Conservation (phyloP, 2,329 filamentous ascomycete genomes). For the Penicillium hesseltinei region DNA sequence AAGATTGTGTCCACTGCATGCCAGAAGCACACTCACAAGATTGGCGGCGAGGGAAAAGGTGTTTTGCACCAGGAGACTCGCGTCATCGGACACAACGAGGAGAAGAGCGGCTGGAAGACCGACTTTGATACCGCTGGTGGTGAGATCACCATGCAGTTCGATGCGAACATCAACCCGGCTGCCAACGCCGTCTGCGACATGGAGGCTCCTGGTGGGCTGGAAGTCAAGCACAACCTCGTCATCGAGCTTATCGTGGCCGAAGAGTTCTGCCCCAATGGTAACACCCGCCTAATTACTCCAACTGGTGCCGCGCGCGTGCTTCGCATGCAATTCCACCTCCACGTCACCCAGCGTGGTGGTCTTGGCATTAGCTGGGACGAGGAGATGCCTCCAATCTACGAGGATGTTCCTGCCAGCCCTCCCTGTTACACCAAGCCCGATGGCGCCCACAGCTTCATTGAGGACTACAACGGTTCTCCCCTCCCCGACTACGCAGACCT, state of each 20-base stretch:
- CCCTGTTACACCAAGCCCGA: slow-evolving; percentile 61
- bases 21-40: slow-evolving; percentile 66
- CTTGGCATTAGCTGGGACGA: slow-evolving; percentile 96
- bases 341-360: slow-evolving; percentile 78
- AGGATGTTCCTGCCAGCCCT: slow-evolving; percentile 84
- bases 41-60: slow-evolving; percentile 67
- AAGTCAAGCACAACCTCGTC: slow-evolving; percentile 79
- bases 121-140: slow-evolving; percentile 66
- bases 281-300: slow-evolving; percentile 72
- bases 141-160: slow-evolving; percentile 79
- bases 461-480: slow-evolving; percentile 48
- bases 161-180: slow-evolving; percentile 59
- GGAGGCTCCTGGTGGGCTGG: slow-evolving; percentile 69
- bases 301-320: slow-evolving; percentile 89
- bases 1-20: slow-evolving; percentile 78
- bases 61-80: slow-evolving; percentile 71
- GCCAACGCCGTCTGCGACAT: slow-evolving; percentile 74
- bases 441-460: slow-evolving; percentile 41
- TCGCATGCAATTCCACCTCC: slow-evolving; percentile 83
- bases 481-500: slow-evolving; percentile 48
- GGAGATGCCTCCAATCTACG: slow-evolving; percentile 89
- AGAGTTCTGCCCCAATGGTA: slow-evolving; percentile 71
- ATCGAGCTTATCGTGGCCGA: slow-evolving; percentile 93
- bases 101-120: slow-evolving; percentile 89
- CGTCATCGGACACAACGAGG: slow-evolving; percentile 73